Base-by-base conservation (phyloP, 78 protist genomes). In the Neovahlkampfia damariscottae region DNA sequence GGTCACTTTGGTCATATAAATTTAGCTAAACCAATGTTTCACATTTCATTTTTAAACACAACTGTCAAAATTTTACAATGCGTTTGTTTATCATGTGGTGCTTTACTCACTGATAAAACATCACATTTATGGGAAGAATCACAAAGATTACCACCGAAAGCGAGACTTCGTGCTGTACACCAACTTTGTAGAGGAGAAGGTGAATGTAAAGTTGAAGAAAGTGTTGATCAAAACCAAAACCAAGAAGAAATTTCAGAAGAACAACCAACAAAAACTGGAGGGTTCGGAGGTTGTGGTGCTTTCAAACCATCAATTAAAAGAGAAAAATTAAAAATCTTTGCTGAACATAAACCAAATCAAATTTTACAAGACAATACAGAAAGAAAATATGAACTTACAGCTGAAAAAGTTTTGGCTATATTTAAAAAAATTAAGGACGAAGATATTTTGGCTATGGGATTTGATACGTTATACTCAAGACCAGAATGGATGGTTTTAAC, bases 1-100 rank as follows among this genome's bases (percentile, higher is more conserved):
- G 99, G 99, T 5, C 99, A 98, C 80, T 95, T 97, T 34, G 99
- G 99, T 8, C 93, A 93, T 84, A 37, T 98, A 9, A 87, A 83
- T 27, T 93, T 98, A 1, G 91, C 82, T 2, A 71, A 77, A 62
- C 98, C 99, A 0, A 91, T 97, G 68, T 93, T 74, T 82, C 96
- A 97, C 76, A 28, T 86, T 39, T 94, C 96, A 36, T 89, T 94
- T 58, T 1, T 96, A 8, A 38, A 70, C 9, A 69, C 41, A n/a
- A 68, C 90, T 6, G 27, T 80, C 27, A 82, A 90, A 67, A 32
- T 90, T 5, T 75, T 97, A 28, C 67, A 79, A 30, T 90, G 96
- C 41, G 98, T 95, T 38, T 97, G 99, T 83, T 50, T 8, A 36
- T 3, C 67, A 40, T 90, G 94, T 41, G 41, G 82, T 30, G 39